Conservation (phyloP, 2,329 filamentous ascomycete species). For the Venturia carpophila region DNA sequence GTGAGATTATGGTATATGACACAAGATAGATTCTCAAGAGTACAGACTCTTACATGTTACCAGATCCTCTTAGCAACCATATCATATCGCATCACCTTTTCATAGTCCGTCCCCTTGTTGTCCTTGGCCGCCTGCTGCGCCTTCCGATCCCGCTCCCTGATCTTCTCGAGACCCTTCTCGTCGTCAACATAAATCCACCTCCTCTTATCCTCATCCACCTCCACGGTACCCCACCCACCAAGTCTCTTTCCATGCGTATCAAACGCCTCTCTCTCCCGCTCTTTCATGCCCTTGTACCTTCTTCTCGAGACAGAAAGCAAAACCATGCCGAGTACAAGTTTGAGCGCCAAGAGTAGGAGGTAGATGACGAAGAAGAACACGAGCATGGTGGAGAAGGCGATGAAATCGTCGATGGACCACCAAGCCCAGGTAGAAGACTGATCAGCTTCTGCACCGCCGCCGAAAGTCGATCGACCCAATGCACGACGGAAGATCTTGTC, state of each 20-base stretch:
- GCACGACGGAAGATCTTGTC: constrained; percentile 71
- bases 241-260: constrained; percentile 18
- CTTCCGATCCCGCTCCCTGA: constrained; percentile 54
- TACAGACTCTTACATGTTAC: constrained; percentile 40
- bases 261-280: constrained; percentile 45
- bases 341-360: constrained; percentile 44
- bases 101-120: constrained; percentile 43
- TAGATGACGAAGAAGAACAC: constrained; percentile 76
- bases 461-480: constrained; percentile 65
- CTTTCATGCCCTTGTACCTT: constrained; percentile 74
- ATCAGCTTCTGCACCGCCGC: constrained; percentile 26
- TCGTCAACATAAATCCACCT: constrained; percentile 84
- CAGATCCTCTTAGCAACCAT: constrained; percentile 98
- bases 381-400: constrained; percentile 72
- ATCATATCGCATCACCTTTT: constrained; percentile 69
- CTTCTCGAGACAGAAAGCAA: constrained; percentile 71
- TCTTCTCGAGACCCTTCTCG: constrained; percentile 55
- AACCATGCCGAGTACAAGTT: constrained; percentile 81
- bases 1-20: too few species aligned
- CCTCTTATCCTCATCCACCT: constrained; percentile 80
- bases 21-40: too few species aligned
- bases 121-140: constrained; percentile 40
- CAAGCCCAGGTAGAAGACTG: constrained; percentile 29
- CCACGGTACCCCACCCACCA: constrained; percentile 68
- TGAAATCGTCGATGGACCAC: constrained; percentile 60